Evolutionary conservation across 2,329 filamentous ascomycete species (phyloP).

Genomic region (Nemania serpens): DNA sequence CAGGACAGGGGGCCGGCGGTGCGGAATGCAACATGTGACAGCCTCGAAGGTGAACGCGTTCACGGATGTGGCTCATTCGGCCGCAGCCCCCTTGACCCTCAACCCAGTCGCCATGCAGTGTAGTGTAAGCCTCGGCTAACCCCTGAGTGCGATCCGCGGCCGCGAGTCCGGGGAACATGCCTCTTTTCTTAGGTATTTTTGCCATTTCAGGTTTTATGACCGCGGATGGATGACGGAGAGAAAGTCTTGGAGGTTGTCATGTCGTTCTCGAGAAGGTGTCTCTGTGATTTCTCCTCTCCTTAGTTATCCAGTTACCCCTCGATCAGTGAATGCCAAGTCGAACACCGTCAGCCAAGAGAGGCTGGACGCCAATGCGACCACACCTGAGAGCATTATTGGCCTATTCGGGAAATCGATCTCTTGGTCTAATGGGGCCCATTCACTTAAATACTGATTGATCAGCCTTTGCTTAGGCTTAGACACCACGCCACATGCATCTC

Average conservation of each 20-base stretch:
- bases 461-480: conserved; percentile 23
- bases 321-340: conserved; percentile 18
- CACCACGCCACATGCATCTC: conserved; percentile 18
- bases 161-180: conserved; percentile 8
- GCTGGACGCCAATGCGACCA: conserved; percentile 13
- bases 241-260: not conserved
- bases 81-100: conserved; percentile 8
- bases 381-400: conserved; percentile 3
- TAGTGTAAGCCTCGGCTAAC: not conserved
- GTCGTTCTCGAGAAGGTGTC: conserved; percentile 8
- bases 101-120: not conserved
- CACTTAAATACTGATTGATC: conserved; percentile 12
- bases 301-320: not conserved
- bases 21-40: conserved; percentile 21
- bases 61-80: conserved; percentile 19
- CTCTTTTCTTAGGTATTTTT: not conserved
- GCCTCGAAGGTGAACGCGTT: conserved; percentile 14
- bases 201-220: not conserved
- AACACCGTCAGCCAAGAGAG: conserved; percentile 11
- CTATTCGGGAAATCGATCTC: conserved; percentile 15
- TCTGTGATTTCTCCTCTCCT: conserved; percentile 1
- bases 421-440: not conserved
- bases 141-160: no score
- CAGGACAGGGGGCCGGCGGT: conserved; percentile 12
- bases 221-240: not conserved